Evolutionary conservation across 2,329 filamentous ascomycete species (phyloP).

Genomic region (Penicillium sp.): DNA sequence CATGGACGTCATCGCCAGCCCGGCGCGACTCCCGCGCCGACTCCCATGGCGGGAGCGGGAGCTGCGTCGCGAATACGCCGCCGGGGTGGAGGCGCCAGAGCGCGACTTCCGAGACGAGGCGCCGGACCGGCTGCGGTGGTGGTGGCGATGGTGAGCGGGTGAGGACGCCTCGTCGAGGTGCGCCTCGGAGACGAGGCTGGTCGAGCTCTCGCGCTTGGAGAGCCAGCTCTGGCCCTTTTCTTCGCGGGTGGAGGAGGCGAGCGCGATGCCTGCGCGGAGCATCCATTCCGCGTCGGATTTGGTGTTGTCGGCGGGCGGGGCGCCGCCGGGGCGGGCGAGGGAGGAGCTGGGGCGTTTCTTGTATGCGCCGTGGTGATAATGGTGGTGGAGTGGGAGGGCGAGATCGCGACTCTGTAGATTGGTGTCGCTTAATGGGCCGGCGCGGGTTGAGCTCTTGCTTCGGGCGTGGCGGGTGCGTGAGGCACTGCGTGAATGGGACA

Average conservation of each 20-base stretch:
- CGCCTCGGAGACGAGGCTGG: conserved; percentile 48
- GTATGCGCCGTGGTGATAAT: conserved; percentile 9
- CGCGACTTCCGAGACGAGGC: conserved; percentile 27
- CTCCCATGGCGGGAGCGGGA: conserved; percentile 36
- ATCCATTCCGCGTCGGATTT: conserved; percentile 55
- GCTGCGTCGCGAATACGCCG: conserved; percentile 28
- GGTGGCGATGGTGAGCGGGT: conserved; percentile 20
- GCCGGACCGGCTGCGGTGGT: conserved; percentile 26
- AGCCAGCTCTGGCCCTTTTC: conserved; percentile 64
- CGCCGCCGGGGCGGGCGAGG: conserved; percentile 8
- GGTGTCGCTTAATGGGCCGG: conserved; percentile 35
- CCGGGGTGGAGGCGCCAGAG: conserved; percentile 40
- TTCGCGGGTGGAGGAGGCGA: conserved; percentile 57
- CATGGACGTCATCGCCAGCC: conserved; percentile 37
- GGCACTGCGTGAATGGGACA: conserved; percentile 43
- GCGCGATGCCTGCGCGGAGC: conserved; percentile 56
- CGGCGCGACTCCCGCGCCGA: conserved; percentile 34
- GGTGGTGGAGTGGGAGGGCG: conserved; percentile 26
- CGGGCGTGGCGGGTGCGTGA: conserved; percentile 36
- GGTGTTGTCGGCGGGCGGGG: background rate
- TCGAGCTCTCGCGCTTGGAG: conserved; percentile 54
- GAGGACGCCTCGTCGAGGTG: conserved; percentile 34
- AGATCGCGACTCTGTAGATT: conserved; percentile 31
- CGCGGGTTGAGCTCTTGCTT: conserved; percentile 36
- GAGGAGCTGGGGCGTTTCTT: conserved; percentile 9